phyloP scores from a whole-genome alignment of 129 eudicot genomes.

The Centrapalus pauciflorus region DNA sequence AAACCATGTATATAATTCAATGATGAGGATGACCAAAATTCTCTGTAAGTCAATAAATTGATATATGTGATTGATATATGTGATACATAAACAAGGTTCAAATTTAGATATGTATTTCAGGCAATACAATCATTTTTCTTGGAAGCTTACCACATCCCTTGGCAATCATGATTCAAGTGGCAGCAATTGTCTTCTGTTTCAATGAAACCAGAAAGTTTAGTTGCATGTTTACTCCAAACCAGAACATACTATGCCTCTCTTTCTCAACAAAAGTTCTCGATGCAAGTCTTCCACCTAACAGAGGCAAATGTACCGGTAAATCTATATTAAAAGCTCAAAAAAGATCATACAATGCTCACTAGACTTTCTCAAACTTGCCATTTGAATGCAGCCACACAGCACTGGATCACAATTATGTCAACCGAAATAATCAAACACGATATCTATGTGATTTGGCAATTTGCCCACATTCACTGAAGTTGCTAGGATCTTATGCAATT shows the following conservation, averaged over 20 bases:
- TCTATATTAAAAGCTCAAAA: not conserved
- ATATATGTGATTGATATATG: not conserved
- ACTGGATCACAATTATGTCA: too few relatives aligned
- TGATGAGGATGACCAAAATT: not conserved
- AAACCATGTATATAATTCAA: not conserved
- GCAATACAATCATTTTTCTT: too few relatives aligned
- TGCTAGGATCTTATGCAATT: too few relatives aligned
- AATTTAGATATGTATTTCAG: too few relatives aligned
- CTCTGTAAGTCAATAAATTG: not conserved
- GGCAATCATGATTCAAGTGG: constrained; percentile 3
- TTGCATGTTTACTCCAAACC: not conserved
- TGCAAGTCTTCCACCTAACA: constrained; percentile 12
- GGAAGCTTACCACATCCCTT: not conserved
- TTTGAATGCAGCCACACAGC: not conserved
- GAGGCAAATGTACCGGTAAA: not conserved
- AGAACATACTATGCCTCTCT: not conserved
- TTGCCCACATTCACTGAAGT: not conserved
- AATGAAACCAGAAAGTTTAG: not conserved
- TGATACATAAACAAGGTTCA: not conserved
- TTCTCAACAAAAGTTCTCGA: not conserved
- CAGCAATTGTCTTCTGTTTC: constrained; percentile 13
- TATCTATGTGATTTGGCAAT: not conserved
- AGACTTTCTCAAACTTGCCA: not conserved
- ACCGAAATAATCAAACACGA: too few relatives aligned
- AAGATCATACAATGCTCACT: not conserved